Evolutionary conservation across 306 rosid genomes (phyloP).

Genomic region (Sphenostylis stenocarpa): DNA sequence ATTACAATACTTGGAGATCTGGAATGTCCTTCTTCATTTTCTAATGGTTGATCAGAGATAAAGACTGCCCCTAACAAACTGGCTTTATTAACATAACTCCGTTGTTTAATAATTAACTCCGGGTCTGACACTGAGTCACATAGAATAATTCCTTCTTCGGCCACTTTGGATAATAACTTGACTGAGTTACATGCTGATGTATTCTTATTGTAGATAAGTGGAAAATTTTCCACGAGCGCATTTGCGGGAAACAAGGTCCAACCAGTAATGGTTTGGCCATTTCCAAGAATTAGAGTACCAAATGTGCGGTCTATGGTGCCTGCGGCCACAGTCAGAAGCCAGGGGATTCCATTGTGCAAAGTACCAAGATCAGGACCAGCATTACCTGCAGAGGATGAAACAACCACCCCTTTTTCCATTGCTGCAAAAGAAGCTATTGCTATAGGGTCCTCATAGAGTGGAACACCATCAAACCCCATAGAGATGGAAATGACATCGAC

Average conservation of each 20-base stretch:
- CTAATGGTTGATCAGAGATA: neutral
- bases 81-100: neutral
- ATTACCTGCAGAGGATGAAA: constrained; percentile 37
- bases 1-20: constrained; percentile 34
- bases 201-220: constrained; percentile 25
- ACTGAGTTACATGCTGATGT: constrained; percentile 37
- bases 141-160: constrained; percentile 6
- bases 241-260: constrained; percentile 39
- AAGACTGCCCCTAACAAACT: constrained; percentile 37
- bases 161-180: neutral
- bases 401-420: constrained; percentile 38
- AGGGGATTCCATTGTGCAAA: constrained; percentile 32
- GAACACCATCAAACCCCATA: constrained; percentile 15
- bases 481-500: constrained; percentile 44
- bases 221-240: constrained; percentile 21
- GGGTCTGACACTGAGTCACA: constrained; percentile 17
- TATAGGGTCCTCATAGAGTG: constrained; percentile 28
- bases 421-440: constrained; percentile 43
- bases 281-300: constrained; percentile 28
- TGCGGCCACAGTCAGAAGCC: constrained; percentile 29
- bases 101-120: neutral
- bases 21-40: neutral
- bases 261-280: constrained; percentile 30
- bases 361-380: neutral
- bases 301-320: constrained; percentile 35